Percentiles rank a stretch among this genome's conserved stretches.
Evolutionary conservation across 2,329 filamentous ascomycete genomes (phyloP).

Genomic region (Sclerotinia borealis): DNA sequence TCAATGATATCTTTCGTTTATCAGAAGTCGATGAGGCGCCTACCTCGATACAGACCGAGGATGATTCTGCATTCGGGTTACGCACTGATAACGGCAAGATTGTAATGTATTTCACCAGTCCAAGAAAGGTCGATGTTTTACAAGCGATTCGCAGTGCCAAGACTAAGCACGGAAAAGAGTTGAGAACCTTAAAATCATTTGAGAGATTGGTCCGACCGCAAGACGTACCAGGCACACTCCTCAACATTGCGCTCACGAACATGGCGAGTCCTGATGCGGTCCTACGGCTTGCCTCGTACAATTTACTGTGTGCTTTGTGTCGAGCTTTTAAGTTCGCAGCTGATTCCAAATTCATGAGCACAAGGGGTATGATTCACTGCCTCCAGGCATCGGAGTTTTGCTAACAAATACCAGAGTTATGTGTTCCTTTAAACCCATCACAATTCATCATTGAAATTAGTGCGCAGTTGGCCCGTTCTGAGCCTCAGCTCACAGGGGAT

Average conservation of each 20-base stretch:
- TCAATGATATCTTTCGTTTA: conserved; percentile 65
- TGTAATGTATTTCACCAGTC: conserved; percentile 65
- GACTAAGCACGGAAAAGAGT: conserved; percentile 58
- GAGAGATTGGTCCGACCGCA: conserved; percentile 63
- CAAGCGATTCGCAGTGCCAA: conserved; percentile 59
- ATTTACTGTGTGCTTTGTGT: conserved; percentile 60
- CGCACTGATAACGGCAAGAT: conserved; percentile 64
- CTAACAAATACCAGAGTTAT: conserved; percentile 44
- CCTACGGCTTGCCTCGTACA: conserved; percentile 60
- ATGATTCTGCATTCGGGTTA: conserved; percentile 61
- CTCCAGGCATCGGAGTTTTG: not conserved
- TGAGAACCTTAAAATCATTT: conserved; percentile 52
- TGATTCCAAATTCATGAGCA: conserved; percentile 54
- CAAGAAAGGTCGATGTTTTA: conserved; percentile 56
- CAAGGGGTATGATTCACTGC: conserved; percentile 44
- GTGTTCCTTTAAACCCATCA: conserved; percentile 56
- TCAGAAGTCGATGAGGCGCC: conserved; percentile 62
- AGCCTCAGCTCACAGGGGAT: conserved; percentile 62
- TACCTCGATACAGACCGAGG: conserved; percentile 57
- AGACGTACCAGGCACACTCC: conserved; percentile 62
- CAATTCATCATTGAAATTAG: conserved; percentile 62
- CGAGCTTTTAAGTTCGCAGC: conserved; percentile 62
- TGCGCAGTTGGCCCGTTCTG: conserved; percentile 53
- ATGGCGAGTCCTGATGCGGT: conserved; percentile 55
- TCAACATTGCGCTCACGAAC: conserved; percentile 63